phyloP scores from a whole-genome alignment of 345 rosid genomes.

The Euphorbia tirucalli region DNA sequence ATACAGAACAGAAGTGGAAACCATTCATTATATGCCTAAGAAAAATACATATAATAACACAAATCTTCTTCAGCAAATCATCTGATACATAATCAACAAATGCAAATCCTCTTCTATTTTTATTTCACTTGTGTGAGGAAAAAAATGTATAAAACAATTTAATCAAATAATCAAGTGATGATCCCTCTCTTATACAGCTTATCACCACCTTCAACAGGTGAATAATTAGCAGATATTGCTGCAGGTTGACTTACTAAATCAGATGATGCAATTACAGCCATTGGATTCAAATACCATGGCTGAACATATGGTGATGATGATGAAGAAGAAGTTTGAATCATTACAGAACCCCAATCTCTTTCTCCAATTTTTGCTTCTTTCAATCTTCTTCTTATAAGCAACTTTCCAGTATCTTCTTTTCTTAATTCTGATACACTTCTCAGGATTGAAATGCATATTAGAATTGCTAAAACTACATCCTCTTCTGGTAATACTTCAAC shows the following conservation, averaged over 20 bases:
- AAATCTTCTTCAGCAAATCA: too few relatives aligned
- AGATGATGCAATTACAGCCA: conserved; percentile 37
- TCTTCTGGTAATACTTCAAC: conserved; percentile 71
- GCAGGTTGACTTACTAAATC: conserved; percentile 41
- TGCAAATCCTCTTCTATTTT: background rate
- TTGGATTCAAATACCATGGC: conserved; percentile 77
- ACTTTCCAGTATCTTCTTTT: conserved; percentile 61
- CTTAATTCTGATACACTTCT: conserved; percentile 63
- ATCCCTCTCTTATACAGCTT: conserved; percentile 63
- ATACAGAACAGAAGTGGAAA: too few relatives aligned
- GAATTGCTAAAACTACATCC: conserved; percentile 62
- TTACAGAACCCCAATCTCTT: conserved; percentile 84
- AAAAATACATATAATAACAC: background rate
- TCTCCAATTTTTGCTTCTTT: conserved; percentile 63
- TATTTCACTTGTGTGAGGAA: background rate
- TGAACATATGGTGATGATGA: conserved; percentile 43
- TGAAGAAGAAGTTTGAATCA: conserved; percentile 37
- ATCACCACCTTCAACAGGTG: conserved; percentile 72
- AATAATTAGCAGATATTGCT: conserved; percentile 22
- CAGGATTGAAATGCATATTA: conserved; percentile 60
- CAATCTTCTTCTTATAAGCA: conserved; percentile 59
- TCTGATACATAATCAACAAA: too few relatives aligned
- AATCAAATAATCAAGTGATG: conserved; percentile 32
- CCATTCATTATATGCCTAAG: too few relatives aligned
- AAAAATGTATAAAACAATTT: background rate